These are phyloP conservation scores for Scutellaria minor DNA, from an alignment of 257 asterid genomes.

Conservation along the genomic window DNA sequence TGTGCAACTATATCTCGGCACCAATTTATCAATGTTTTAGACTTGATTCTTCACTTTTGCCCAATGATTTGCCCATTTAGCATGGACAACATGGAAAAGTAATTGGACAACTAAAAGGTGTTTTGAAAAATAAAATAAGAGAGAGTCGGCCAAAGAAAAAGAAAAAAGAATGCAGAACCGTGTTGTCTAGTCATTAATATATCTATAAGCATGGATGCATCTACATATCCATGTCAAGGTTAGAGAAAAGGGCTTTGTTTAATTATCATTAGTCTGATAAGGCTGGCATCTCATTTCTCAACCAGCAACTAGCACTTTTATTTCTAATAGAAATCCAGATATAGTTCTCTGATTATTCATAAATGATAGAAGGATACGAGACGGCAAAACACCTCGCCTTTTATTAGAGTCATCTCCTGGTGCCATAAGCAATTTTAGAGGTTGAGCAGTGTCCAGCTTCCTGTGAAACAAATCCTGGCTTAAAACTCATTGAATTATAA, in stretches of 20 bases:
- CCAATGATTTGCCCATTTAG: neutral
- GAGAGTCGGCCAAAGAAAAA: neutral
- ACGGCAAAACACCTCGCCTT: slow-evolving; percentile 68
- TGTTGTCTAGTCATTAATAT: slow-evolving; percentile 8
- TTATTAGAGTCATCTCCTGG: slow-evolving; percentile 79
- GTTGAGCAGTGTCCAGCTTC: slow-evolving; percentile 63
- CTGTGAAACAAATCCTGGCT: slow-evolving; percentile 50
- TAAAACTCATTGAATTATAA: slow-evolving; percentile 30
- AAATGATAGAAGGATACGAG: slow-evolving; percentile 78
- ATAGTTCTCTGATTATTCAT: slow-evolving; percentile 28
- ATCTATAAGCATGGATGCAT: too few species aligned
- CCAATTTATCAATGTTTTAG: neutral
- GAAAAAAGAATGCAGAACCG: neutral
- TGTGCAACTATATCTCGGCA: neutral
- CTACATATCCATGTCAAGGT: slow-evolving; percentile 3
- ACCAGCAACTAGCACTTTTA: slow-evolving; percentile 24
- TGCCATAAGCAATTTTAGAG: slow-evolving; percentile 72
- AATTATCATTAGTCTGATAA: slow-evolving; percentile 17
- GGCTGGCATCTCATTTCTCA: slow-evolving; percentile 23
- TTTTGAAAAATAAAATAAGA: neutral
- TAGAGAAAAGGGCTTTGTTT: slow-evolving; percentile 8
- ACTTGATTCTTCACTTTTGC: slow-evolving; percentile 9
- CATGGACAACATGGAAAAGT: neutral
- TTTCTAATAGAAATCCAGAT: slow-evolving; percentile 26
- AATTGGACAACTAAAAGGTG: neutral